Evolutionary conservation across 176 grass and related monocot species (phyloP).

Genomic region (Panicum miliaceum): DNA sequence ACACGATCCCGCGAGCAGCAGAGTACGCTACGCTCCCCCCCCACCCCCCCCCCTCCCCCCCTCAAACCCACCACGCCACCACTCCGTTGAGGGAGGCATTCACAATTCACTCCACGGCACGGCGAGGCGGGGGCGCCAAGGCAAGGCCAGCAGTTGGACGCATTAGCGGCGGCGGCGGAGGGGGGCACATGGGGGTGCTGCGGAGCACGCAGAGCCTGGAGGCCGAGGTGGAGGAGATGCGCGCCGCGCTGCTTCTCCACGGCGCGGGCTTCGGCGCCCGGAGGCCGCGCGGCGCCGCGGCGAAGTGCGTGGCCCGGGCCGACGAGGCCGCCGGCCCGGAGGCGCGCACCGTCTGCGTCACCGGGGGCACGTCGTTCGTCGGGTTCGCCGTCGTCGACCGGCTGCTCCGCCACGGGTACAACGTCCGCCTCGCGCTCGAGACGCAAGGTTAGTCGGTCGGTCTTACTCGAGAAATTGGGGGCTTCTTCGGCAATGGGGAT

Average conservation of each 20-base stretch:
- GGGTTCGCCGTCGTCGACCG: conserved; percentile 89
- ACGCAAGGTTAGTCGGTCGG: conserved; percentile 64
- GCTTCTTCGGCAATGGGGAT: neutral
- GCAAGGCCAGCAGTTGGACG: neutral
- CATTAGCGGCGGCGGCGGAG: neutral
- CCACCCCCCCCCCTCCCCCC: too few species aligned
- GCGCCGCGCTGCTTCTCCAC: conserved; percentile 53
- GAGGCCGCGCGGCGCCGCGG: conserved; percentile 5
- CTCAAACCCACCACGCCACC: neutral
- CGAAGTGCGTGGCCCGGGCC: conserved; percentile 43
- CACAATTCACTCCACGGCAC: conserved; percentile 21
- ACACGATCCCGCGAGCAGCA: neutral
- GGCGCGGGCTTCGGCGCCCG: conserved; percentile 42
- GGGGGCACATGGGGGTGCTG: conserved; percentile 73
- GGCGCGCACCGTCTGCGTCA: conserved; percentile 78
- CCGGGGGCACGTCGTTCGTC: conserved; percentile 79
- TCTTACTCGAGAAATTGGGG: neutral
- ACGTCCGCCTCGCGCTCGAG: conserved; percentile 86
- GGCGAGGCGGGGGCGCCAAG: conserved; percentile 26
- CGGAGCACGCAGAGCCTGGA: conserved; percentile 83
- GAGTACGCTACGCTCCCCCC: neutral
- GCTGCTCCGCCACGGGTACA: conserved; percentile 81
- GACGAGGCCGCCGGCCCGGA: conserved; percentile 39
- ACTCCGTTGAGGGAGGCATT: neutral
- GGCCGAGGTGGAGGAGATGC: conserved; percentile 96